Base-by-base conservation (phyloP, 2,329 filamentous ascomycete species). In the Ophiosphaerella korrae region DNA sequence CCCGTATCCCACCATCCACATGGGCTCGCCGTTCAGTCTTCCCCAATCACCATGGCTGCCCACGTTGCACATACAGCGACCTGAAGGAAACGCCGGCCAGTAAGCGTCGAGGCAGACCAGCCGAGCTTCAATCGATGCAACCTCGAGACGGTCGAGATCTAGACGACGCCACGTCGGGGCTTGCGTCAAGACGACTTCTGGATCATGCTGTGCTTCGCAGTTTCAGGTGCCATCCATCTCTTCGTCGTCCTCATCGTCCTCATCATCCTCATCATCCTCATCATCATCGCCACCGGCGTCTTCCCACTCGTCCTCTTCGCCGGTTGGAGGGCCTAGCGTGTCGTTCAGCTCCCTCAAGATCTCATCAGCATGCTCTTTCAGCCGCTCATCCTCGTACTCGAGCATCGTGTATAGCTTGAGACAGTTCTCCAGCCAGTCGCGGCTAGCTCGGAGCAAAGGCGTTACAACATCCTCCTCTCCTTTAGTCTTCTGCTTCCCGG, bases 351-450 rank as follows among this genome's bases (percentile, higher is more conserved):
- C 69, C 41, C 78, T 77, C 37, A 91, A 75, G 38, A 95, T 78
- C 76, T 94, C 89, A 52, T 82, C 77, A 0, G 89, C 87, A 69
- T 95, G 90, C 52, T 89, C 85, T 44, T 86, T 85, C 23, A 95
- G 77, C 57, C 88, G 80, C 53, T 91, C 88, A 61, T 95, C 90
- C 71, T 95, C 92, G 70, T 97, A 97, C 45, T 93, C 86, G 63
- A 94, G 82, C 63, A 83, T 70, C 34, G 84, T 78, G 72, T 90
- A 97, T n/a, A 96, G 81, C 68, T 86, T 86, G 57, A 95, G 78
- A 67, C 90, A 90, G 66, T 89, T 89, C 50, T 84, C 86, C 40
- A 97, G 80, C 90, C 92, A 96, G 66, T 89, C 86, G 47, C 90
- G 84, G 64, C 91, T 89, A 13, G 89, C 87, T 48, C 84, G 84